These are phyloP conservation scores for Nelumbo lutea DNA, from an alignment of 164 flowering plant genomes.

Conservation along the genomic window DNA sequence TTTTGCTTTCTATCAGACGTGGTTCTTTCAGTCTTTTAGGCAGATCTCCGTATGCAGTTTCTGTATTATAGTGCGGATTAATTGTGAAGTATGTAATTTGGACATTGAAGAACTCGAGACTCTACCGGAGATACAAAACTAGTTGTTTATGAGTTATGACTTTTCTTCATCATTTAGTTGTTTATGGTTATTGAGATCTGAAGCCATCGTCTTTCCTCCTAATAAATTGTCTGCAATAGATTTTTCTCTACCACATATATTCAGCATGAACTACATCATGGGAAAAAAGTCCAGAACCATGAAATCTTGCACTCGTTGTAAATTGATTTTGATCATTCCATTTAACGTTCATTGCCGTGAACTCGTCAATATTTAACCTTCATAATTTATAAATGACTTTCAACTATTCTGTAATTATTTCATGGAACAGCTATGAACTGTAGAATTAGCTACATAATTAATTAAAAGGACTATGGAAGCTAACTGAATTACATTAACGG, in stretches of 20 bases:
- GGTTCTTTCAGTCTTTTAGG: background rate
- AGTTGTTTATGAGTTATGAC: no score
- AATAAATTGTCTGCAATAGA: no score
- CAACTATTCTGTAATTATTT: background rate
- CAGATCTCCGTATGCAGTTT: background rate
- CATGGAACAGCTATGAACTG: background rate
- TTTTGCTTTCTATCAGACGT: background rate
- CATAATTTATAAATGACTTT: background rate
- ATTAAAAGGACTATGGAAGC: background rate
- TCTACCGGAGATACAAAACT: background rate
- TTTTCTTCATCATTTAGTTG: no score
- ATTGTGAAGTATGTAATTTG: background rate
- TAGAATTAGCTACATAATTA: background rate
- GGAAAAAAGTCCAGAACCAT: no score
- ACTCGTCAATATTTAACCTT: background rate
- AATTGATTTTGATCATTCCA: background rate
- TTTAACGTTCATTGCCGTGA: no score
- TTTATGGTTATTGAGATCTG: background rate
- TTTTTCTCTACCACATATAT: no score
- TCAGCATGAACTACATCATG: no score
- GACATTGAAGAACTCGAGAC: background rate
- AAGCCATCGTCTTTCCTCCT: background rate
- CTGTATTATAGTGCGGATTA: no score
- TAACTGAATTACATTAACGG: no score
- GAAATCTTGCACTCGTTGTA: background rate